Evolutionary conservation across 805 yeast species (phyloP).

Genomic region (Candida sonorensis): DNA sequence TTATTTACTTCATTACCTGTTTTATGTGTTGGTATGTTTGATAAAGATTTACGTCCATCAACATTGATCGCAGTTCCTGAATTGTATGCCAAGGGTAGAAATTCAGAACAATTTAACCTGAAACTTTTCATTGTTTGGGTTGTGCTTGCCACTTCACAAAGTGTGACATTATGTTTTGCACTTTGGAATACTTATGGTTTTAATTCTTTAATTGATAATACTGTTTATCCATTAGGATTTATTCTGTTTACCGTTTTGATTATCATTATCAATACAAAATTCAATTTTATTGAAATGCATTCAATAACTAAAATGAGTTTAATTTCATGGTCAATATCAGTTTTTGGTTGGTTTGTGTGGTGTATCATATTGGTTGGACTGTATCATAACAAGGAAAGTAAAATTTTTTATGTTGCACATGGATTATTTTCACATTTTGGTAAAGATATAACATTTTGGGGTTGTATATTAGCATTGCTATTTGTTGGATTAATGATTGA

Average conservation of each 20-base stretch:
- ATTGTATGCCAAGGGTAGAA: slow-evolving; percentile 70
- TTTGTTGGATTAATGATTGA: slow-evolving; percentile 63
- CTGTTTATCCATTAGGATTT: slow-evolving; percentile 78
- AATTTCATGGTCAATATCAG: slow-evolving; percentile 61
- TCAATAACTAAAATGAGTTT: slow-evolving; percentile 61
- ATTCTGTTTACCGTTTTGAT: slow-evolving; percentile 67
- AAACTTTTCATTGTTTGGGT: slow-evolving; percentile 72
- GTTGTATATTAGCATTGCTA: slow-evolving; percentile 50
- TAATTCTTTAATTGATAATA: slow-evolving; percentile 59
- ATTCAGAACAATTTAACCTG: slow-evolving; percentile 67
- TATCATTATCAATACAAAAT: slow-evolving; percentile 66
- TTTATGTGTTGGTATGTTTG: slow-evolving; percentile 89
- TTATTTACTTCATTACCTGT: slow-evolving; percentile 91
- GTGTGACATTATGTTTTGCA: slow-evolving; percentile 63
- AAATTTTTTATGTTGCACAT: slow-evolving; percentile 63
- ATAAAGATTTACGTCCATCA: slow-evolving; percentile 81
- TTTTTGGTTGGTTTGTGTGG: slow-evolving; percentile 85
- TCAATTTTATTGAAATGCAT: slow-evolving; percentile 78
- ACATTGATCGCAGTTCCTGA: slow-evolving; percentile 91
- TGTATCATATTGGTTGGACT: slow-evolving; percentile 66
- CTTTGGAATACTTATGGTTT: slow-evolving; percentile 68
- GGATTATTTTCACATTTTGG: slow-evolving; percentile 75
- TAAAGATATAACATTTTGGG: slow-evolving; percentile 82
- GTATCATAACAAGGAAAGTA: slow-evolving; percentile 44
- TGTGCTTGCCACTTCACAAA: slow-evolving; percentile 63